Base-by-base conservation (phyloP, 257 asterid genomes). In the Capsicum pubescens region DNA sequence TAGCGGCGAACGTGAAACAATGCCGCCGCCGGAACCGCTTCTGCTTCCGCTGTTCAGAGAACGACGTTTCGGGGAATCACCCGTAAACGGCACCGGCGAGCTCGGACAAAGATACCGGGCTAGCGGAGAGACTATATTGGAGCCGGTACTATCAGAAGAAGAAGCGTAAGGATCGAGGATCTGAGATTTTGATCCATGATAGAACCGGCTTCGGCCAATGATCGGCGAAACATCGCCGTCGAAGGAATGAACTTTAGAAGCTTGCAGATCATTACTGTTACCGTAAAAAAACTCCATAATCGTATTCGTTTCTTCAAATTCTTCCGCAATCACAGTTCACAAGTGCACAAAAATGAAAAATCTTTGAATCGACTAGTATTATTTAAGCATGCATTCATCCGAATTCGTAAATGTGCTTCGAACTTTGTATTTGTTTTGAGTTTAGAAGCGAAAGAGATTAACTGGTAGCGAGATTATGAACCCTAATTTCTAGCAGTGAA, bases 151-250 rank as follows among this genome's bases (percentile, higher is more conserved):
- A 16, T 83, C 87, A 3, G 88, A 77, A 46, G 88, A 77, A 46
- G 95, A 92, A 61, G 91, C 89, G 86, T 90, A 93, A 3, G 95
- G 95, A 85, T 93, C 93, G 86, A 91, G 85, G 59, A 82, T 42
- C 13, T 90, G 69, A 86, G 80, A 78, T 39, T 50, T 72, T 36
- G 81, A 78, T 32, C 70, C 79, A 16, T 16, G 84, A 58, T 60
- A 84, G 63, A 81, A 83, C 54, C 87, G 91, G 82, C 91, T 90
- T 58, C 79, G 83, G 19, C 85, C 83, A 46, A 85, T 71, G 64
- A 90, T 85, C 1, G 92, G 92, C 5, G 92, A 79, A 55, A 84
- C 70, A 81, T 42, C 79, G 84, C 90, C 90, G 86, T 87, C 84
- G 21, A 79, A 68, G 83, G 90, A 66, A 84, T 87, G 86, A 63